A percentile compares a stretch with the other conserved stretches of the same genome.
phyloP scores from a whole-genome alignment of 495 filamentous ascomycete genomes.

The Penicillium canescens region DNA sequence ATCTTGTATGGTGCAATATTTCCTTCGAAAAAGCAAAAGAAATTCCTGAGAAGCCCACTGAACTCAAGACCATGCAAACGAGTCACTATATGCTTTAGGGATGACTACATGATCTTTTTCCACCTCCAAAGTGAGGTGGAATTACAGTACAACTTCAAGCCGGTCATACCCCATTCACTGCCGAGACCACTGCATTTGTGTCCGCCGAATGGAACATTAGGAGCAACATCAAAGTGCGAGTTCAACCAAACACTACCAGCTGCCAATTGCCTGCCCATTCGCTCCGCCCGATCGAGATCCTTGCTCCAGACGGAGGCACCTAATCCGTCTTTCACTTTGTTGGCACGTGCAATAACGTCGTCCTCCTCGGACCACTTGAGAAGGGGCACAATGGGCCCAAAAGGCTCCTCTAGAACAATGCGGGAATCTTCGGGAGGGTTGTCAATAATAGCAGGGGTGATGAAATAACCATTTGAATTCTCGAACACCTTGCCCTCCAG shows the following conservation, averaged over 20 bases:
- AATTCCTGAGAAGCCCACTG: too few species aligned
- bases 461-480: too few species aligned
- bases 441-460: constrained; percentile 61
- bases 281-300: constrained; percentile 48
- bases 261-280: constrained; percentile 51
- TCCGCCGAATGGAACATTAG: constrained; percentile 59
- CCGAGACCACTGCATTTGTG: constrained; percentile 68
- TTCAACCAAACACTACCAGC: constrained; percentile 63
- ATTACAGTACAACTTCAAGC: too few species aligned
- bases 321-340: constrained; percentile 56
- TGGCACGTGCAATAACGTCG: constrained; percentile 58
- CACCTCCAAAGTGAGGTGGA: too few species aligned
- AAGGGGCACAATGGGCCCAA: constrained; percentile 58
- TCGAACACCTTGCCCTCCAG: too few species aligned
- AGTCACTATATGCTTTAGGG: too few species aligned
- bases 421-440: constrained; percentile 54
- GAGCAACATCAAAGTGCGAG: constrained; percentile 44
- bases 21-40: too few species aligned
- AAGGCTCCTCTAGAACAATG: constrained; percentile 49
- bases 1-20: too few species aligned
- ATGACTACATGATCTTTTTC: too few species aligned
- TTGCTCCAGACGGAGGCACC: constrained; percentile 58
- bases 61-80: too few species aligned
- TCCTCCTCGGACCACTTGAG: constrained; percentile 56
- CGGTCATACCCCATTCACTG: constrained; percentile 61